phyloP scores from a whole-genome alignment of 257 asterid species.

The Echites panduratus region DNA sequence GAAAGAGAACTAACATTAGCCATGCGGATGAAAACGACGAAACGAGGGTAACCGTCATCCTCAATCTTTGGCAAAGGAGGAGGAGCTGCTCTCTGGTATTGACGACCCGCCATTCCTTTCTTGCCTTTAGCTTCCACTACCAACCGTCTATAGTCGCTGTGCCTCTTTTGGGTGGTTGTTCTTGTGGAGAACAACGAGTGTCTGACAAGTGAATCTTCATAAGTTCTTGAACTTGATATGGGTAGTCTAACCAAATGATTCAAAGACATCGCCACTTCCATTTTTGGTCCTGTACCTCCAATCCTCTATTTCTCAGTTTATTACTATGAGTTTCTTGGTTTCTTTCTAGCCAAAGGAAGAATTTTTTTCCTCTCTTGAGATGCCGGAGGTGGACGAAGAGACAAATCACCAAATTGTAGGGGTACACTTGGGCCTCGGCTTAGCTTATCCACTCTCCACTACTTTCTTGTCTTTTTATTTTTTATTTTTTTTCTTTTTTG shows the following conservation, averaged over 20 bases:
- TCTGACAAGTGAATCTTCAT: slow-evolving; percentile 33
- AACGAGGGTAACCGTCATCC: slow-evolving; percentile 96
- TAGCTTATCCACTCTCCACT: slow-evolving; percentile 28
- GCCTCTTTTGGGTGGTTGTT: slow-evolving; percentile 21
- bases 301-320: not conserved
- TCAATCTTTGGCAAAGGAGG: slow-evolving; percentile 88
- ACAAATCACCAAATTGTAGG: slow-evolving; percentile 19
- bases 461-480: not conserved
- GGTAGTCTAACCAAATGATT: slow-evolving; percentile 52
- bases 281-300: not conserved
- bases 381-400: slow-evolving; percentile 21
- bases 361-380: not conserved
- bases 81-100: slow-evolving; percentile 55
- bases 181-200: slow-evolving; percentile 46
- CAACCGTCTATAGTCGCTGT: slow-evolving; percentile 15
- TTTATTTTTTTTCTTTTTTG: not conserved
- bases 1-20: slow-evolving; percentile 44
- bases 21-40: slow-evolving; percentile 88
- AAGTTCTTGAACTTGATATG: slow-evolving; percentile 35
- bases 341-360: not conserved
- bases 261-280: slow-evolving; percentile 71
- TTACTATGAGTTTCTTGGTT: not conserved
- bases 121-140: slow-evolving; percentile 81
- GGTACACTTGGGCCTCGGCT: slow-evolving; percentile 12
- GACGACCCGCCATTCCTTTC: slow-evolving; percentile 83